Percentiles rank a stretch among this genome's conserved stretches.
Conservation (phyloP, 306 rosid species). For the Rubus parviflorus region DNA sequence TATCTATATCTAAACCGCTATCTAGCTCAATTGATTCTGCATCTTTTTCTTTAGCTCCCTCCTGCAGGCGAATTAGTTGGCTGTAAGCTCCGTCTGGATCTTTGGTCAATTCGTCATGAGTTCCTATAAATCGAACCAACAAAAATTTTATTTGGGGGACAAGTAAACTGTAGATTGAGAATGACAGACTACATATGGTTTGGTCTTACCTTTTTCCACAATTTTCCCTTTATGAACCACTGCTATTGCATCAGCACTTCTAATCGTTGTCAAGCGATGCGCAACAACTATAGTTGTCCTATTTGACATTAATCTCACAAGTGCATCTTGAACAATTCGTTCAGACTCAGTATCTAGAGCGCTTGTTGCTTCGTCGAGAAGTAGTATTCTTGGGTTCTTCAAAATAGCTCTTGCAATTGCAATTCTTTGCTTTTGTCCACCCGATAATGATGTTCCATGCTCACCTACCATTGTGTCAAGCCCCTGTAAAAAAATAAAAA, state of each 20-base stretch:
- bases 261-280: no score
- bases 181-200: no score
- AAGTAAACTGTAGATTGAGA: no score
- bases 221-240: no score
- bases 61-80: no score
- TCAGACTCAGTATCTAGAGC: constrained; percentile 91
- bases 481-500: constrained; percentile 67
- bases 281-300: constrained; percentile 84
- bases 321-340: constrained; percentile 86
- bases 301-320: constrained; percentile 55
- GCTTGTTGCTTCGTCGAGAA: constrained; percentile 95
- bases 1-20: constrained; percentile 28
- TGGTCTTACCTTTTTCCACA: no score
- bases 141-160: no score
- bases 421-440: constrained; percentile 96
- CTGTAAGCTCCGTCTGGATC: no score
- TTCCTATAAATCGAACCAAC: no score
- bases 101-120: no score
- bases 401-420: constrained; percentile 93
- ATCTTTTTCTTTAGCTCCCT: no score
- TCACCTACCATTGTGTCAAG: constrained; percentile 81
- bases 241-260: no score
- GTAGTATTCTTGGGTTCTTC: constrained; percentile 84
- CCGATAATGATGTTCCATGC: constrained; percentile 88
- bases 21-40: constrained; percentile 23